Evolutionary conservation across 345 rosid genomes (phyloP), one percentile per base, ranked within the genome.

Genomic region (Pistacia integerrima): DNA sequence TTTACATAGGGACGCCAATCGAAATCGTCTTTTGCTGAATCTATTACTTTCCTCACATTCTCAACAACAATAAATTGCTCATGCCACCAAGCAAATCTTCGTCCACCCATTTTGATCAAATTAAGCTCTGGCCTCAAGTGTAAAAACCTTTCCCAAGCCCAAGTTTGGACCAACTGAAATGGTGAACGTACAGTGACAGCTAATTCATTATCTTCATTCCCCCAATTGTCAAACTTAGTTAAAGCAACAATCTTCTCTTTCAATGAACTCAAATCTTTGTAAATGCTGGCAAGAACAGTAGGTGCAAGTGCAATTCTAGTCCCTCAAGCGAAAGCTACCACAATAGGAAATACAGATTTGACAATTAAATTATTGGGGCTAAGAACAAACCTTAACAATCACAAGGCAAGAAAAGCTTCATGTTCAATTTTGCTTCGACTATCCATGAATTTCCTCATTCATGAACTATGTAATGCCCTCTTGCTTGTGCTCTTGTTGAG

Each of bases 391-490:
- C 38, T 84, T 0, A 88, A 80, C 28, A 89, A 73, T 90, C 92
- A 91, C 13, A 80, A 60, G 0, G 85, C 76, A 71, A 91, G 74
- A 74, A 91, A 25, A 86, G 91, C 91, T 74, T 86, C 93, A n/a
- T 91, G 92, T 81, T 91, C 94, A 33, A 89, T 78, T 58, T 87
- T 82, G 48, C 80, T 78, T 59, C 85, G 84, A 25, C 25, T 25
- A 25, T 25, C 25, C 25, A 25, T 25, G 25, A 25, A 25, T 25
- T 25, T 25, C 25, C 25, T 25, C 25, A 25, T 25, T 25, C 25
- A 25, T 25, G 25, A 25, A 25, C 25, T 25, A 25, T 25, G 25
- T 25, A 25, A 25, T 25, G 25, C 25, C 25, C 0, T 25, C 25
- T 25, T 25, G 25, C 25, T 25, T 25, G 25, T 25, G 0, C 25